A percentile compares a stretch with the other conserved stretches of the same genome.
These are phyloP conservation scores for Pinus albicaulis DNA, from an alignment of 75 land plant genomes.

Conservation along the genomic window DNA sequence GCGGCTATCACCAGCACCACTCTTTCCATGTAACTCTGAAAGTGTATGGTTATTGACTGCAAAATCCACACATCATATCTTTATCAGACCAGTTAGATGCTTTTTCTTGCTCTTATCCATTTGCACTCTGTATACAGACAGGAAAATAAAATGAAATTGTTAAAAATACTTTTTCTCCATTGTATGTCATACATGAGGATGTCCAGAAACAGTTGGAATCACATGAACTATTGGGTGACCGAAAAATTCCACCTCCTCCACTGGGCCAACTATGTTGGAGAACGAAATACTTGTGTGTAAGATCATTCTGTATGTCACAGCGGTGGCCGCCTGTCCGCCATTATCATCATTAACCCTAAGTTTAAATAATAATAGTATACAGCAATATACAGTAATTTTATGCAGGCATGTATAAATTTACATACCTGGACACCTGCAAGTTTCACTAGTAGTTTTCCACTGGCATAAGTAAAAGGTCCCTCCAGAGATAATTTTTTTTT, in stretches of 20 bases:
- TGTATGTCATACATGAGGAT: slow-evolving; percentile 70
- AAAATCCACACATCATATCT: not conserved
- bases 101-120: no score
- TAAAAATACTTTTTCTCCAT: no score
- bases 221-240: slow-evolving; percentile 60
- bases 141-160: not conserved
- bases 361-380: no score
- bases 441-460: slow-evolving; percentile 32
- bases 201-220: slow-evolving; percentile 57
- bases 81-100: not conserved
- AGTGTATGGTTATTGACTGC: slow-evolving; percentile 65
- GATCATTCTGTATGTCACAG: slow-evolving; percentile 27
- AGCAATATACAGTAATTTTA: no score
- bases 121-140: not conserved
- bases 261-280: slow-evolving; percentile 81
- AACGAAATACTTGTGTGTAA: slow-evolving; percentile 62
- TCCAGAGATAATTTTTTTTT: slow-evolving; percentile 71
- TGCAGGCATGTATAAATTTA: no score
- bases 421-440: slow-evolving; percentile 31
- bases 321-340: not conserved
- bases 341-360: not conserved
- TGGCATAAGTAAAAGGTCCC: slow-evolving; percentile 36
- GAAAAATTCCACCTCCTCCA: slow-evolving; percentile 55
- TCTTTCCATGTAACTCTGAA: slow-evolving; percentile 63
- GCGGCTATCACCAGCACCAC: slow-evolving; percentile 49